Conservation (phyloP, 495 filamentous ascomycete genomes). For the Penicillium arizonense region DNA sequence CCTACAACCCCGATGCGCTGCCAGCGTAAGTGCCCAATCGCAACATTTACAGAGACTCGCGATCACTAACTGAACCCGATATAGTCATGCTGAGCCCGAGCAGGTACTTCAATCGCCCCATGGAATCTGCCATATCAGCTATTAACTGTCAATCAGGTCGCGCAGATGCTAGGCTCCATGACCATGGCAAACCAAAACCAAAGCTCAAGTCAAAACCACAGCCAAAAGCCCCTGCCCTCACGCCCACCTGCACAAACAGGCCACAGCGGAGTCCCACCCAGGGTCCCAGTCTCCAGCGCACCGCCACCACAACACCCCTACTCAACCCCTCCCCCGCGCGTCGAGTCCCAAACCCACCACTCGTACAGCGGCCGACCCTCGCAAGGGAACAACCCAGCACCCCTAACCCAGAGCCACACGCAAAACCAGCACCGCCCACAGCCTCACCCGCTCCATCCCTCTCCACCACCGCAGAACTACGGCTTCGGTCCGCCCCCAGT, state of each 20-base stretch:
- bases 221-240: constrained; percentile 25
- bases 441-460: constrained; percentile 42
- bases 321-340: constrained; percentile 24
- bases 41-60: background rate
- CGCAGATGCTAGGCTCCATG: constrained; percentile 52
- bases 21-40: constrained; percentile 71
- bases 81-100: constrained; percentile 92
- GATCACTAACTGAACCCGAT: constrained; percentile 13
- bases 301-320: constrained; percentile 28
- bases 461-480: constrained; percentile 59
- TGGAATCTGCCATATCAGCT: background rate
- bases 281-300: constrained; percentile 29
- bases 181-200: constrained; percentile 18
- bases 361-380: constrained; percentile 30
- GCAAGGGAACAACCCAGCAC: constrained; percentile 15
- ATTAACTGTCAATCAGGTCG: constrained; percentile 38
- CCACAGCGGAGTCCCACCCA: constrained; percentile 26
- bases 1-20: constrained; percentile 94
- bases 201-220: constrained; percentile 4
- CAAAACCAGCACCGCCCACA: constrained; percentile 34
- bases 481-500: constrained; percentile 55
- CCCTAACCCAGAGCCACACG: constrained; percentile 15
- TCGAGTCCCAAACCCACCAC: constrained; percentile 28
- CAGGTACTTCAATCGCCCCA: constrained; percentile 53
- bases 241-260: constrained; percentile 26